Base-by-base conservation (phyloP, 768 basidiomycete genomes). In the Symmetrospora coprosmae region DNA sequence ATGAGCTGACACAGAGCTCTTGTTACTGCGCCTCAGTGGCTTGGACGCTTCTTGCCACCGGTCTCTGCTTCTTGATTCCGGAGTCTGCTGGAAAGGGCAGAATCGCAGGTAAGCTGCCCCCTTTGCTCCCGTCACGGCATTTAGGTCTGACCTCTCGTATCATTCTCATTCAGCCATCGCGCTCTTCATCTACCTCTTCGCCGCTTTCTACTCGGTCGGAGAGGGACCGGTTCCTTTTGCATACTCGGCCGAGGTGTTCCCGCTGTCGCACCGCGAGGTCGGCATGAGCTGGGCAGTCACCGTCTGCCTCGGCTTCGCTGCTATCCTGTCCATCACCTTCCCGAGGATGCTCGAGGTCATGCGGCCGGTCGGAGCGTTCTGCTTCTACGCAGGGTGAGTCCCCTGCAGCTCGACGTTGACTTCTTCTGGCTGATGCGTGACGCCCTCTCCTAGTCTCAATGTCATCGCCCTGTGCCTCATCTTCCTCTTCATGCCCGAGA, bases 11-110 rank as follows among this genome's bases (percentile, higher is more conserved):
- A 46, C 21, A 19, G 19, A 21, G 19, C n/a, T 46, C 7, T 35
- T 80, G 80, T 66, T 85, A 83, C 0, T 86, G 86, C 77, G 84
- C 85, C 0, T 79, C 79, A 62, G 87, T 87, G 86, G 81, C 84
- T 0, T 77, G 80, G 74, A 82, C 81, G n/a, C 73, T 87, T 25
- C 77, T 87, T 17, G 80, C 81, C n/a, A 80, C 84, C 13, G 86
- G 85, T 3, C n/a, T 55, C 14, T 38, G 58, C 23, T 60, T 58
- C 53, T 30, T 60, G 33, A 77, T 83, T 46, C 72, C 74, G 1
- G 45, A 62, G 4, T 39, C 39, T 3, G 48, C 53, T 9, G 13
- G 8, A 23, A 67, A 71, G 11, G 75, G 74, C 13, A 78, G 78
- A 45, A 9, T 50, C 17, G 34, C 4, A 27, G 5, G n/a, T n/a